phyloP scores from a whole-genome alignment of 257 asterid species.

The Solanum raphanifolium region DNA sequence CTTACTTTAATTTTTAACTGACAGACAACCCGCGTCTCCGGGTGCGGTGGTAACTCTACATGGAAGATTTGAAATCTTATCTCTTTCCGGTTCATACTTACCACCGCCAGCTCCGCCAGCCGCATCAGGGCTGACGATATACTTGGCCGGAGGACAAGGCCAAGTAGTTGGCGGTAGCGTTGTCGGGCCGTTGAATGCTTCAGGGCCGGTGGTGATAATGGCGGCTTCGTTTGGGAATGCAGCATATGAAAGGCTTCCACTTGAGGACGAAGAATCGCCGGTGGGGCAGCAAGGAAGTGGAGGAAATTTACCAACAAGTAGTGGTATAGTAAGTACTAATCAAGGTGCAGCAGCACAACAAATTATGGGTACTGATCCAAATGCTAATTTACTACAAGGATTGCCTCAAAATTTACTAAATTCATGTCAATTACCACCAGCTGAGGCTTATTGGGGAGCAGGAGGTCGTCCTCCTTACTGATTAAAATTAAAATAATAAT shows the following conservation, averaged over 20 bases:
- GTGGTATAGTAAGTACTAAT: background rate
- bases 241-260: constrained; percentile 82
- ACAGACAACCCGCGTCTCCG: constrained; percentile 65
- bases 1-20: constrained; percentile 4
- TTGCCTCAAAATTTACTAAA: constrained; percentile 53
- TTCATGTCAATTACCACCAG: constrained; percentile 61
- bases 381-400: constrained; percentile 5
- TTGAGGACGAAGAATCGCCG: constrained; percentile 61
- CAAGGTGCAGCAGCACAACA: background rate
- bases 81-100: constrained; percentile 74
- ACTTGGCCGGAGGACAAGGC: constrained; percentile 84
- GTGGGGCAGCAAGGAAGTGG: constrained; percentile 1
- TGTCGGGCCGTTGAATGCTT: constrained; percentile 67
- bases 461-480: constrained; percentile 58
- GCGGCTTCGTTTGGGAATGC: constrained; percentile 94
- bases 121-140: constrained; percentile 73
- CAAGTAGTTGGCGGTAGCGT: constrained; percentile 93
- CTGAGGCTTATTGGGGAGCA: constrained; percentile 67
- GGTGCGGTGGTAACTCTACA: constrained; percentile 69
- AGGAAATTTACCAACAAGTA: background rate
- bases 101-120: constrained; percentile 95
- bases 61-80: constrained; percentile 78
- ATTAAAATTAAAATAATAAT: background rate
- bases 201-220: constrained; percentile 89
- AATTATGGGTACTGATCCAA: constrained; percentile 5